phyloP scores from a whole-genome alignment of 768 basidiomycete species.

The Steccherinum ochraceum region DNA sequence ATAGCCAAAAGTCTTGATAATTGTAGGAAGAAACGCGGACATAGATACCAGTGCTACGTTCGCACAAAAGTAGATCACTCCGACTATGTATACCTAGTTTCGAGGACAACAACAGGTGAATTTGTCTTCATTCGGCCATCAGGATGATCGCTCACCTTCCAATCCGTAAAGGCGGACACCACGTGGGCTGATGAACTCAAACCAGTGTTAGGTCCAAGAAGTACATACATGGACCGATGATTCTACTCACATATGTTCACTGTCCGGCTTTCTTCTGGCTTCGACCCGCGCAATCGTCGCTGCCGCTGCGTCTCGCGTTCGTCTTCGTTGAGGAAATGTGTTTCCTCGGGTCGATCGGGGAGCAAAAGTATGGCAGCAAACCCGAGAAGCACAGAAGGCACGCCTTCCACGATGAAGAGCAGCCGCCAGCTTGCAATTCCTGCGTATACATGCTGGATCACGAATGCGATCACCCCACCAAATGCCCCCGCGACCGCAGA shows the following conservation, averaged over 20 bases:
- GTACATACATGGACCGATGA: background rate
- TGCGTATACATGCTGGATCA: slow-evolving; percentile 54
- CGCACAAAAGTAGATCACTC: slow-evolving; percentile 72
- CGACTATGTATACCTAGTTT: slow-evolving; percentile 61
- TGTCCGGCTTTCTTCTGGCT: slow-evolving; percentile 57
- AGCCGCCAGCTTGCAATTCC: slow-evolving; percentile 51
- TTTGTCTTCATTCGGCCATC: background rate
- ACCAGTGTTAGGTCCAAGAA: background rate
- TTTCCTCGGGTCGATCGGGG: slow-evolving; percentile 69
- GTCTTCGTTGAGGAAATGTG: slow-evolving; percentile 43
- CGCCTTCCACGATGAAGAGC: slow-evolving; percentile 72
- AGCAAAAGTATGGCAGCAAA: slow-evolving; percentile 48
- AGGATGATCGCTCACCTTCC: slow-evolving; percentile 33
- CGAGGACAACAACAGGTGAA: too few species aligned
- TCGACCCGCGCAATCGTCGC: slow-evolving; percentile 60
- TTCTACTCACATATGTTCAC: slow-evolving; percentile 48
- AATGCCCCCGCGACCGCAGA: slow-evolving; percentile 83
- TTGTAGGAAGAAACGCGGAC: slow-evolving; percentile 79
- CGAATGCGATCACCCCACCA: slow-evolving; percentile 77
- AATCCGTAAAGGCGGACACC: slow-evolving; percentile 57
- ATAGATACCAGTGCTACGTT: slow-evolving; percentile 76
- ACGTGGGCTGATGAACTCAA: slow-evolving; percentile 59
- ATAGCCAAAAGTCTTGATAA: slow-evolving; percentile 67
- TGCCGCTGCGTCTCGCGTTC: slow-evolving; percentile 57
- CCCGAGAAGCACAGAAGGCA: slow-evolving; percentile 62